A percentile compares a stretch with the other conserved stretches of the same genome.
phyloP scores from a whole-genome alignment of 805 yeast genomes.

The Saccharomycopsis sp. region DNA sequence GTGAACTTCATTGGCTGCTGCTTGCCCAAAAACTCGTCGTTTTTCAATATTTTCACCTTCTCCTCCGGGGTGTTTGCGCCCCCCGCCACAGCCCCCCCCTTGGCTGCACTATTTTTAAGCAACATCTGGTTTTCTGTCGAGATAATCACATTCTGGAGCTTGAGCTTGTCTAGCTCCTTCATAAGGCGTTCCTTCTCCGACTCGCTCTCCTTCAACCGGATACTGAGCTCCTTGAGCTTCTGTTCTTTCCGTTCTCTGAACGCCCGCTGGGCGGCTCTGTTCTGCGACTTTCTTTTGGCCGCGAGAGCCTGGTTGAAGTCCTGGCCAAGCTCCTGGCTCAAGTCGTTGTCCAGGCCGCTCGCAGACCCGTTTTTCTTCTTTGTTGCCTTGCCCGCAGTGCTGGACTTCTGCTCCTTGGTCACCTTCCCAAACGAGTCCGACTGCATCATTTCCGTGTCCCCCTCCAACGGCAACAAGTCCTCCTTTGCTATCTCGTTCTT shows the following conservation, averaged over 20 bases:
- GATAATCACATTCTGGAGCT: constrained; percentile 48
- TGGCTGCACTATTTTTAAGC: constrained; percentile 28
- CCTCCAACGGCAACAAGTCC: not conserved
- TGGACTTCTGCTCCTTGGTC: constrained; percentile 1
- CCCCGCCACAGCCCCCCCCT: constrained; percentile 22
- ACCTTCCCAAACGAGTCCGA: not conserved
- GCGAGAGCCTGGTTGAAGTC: constrained; percentile 25
- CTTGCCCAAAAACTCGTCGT: not conserved
- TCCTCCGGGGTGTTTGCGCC: constrained; percentile 26
- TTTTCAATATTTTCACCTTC: not conserved
- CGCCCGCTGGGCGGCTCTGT: constrained; percentile 83
- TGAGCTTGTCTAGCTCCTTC: constrained; percentile 44
- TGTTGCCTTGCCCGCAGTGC: not conserved
- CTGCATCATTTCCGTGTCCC: not conserved
- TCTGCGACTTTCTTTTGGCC: constrained; percentile 65
- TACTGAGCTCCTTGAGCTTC: constrained; percentile 59
- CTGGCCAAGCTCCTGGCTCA: constrained; percentile 4
- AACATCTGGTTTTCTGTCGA: constrained; percentile 57
- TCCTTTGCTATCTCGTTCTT: not conserved
- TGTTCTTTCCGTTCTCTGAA: constrained; percentile 77
- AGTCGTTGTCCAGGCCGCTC: not conserved
- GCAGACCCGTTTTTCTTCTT: not conserved
- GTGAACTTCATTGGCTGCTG: constrained; percentile 4
- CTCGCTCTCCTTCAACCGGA: constrained; percentile 52
- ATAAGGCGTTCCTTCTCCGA: constrained; percentile 40